Evolutionary conservation across 2,329 filamentous ascomycete genomes (phyloP).

Genomic region (Hypoxylon rubiginosum): DNA sequence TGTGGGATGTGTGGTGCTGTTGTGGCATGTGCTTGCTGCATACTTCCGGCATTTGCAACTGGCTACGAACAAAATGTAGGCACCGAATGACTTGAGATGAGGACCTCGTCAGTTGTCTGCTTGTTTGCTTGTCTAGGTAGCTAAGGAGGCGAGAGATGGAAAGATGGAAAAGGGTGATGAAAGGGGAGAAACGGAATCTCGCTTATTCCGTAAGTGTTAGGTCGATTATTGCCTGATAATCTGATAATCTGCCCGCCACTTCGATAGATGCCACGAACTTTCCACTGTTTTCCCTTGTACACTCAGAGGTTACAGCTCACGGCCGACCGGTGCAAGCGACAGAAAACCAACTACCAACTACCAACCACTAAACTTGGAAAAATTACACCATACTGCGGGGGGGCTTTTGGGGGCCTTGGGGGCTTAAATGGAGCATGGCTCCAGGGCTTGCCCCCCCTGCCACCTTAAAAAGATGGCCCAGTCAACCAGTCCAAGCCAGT

Average conservation of each 20-base stretch:
- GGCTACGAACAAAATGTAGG: no score
- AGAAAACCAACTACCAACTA: background rate
- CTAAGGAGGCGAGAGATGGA: no score
- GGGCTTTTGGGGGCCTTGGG: background rate
- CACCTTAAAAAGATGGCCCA: background rate
- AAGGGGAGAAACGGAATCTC: constrained; percentile 3
- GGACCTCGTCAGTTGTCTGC: no score
- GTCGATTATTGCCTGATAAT: constrained; percentile 28
- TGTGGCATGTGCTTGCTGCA: constrained; percentile 36
- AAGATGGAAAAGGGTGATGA: background rate
- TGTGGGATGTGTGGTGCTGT: constrained; percentile 7
- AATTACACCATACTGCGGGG: background rate
- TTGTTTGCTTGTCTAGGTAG: no score
- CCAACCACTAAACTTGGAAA: background rate
- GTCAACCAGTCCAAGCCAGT: no score
- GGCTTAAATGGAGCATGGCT: background rate
- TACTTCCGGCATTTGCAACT: constrained; percentile 35
- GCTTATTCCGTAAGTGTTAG: constrained; percentile 23
- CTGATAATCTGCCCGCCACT: constrained; percentile 30
- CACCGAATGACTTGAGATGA: constrained; percentile 16
- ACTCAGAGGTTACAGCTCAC: background rate
- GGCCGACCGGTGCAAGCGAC: background rate
- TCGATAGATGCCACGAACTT: constrained; percentile 32
- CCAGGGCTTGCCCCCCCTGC: background rate
- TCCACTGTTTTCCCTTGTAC: background rate